Base-by-base conservation (phyloP, 2,329 filamentous ascomycete species). In the Berkeleyomyces basicola region DNA sequence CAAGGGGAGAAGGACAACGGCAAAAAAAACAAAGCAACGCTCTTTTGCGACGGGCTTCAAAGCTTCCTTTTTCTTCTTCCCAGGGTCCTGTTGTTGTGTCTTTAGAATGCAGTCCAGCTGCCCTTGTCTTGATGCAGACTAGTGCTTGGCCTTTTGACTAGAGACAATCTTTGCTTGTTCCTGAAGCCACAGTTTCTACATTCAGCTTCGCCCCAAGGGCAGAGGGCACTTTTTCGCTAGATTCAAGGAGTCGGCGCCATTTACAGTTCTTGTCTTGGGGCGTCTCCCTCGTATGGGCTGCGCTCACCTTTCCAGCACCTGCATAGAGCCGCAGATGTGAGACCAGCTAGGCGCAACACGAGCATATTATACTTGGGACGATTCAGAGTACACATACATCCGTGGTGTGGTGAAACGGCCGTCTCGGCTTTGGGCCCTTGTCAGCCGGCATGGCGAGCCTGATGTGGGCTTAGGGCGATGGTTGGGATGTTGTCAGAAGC, bases 311-410 rank as follows among this genome's bases (percentile, higher is more conserved):
- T 39, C 51, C 51, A 36, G 33, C 51, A 36, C 39, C 51, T 55
- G 51, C 51, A 55, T 39, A 55, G 51, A 55, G 51, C 51, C 51
- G 51, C 51, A 55, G 2, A 39, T 55, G 39, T 55, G 51, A 55
- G 51, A 55, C 51, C 36, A 14, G 31, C 33, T 16, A 14, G 51
- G 10, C 7, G 33, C 33, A 55, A 55, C 51, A 55, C 51, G 51
- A 55, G 51, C 33, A 39, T 39, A 55, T 55, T 55, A 55, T 55
- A 39, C 51, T 55, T 55, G 51, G 33, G 51, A 55, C 51, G 51
- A 55, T 39, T 55, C 51, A 55, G 36, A 55, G 51, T 7, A 55
- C 51, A 55, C 10, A 14, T 31, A 39, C 39, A n/a, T 14, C n/a
- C 2, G 23, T 23, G 23, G 23, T 23, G 23, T 55, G 36, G 51